These are phyloP conservation scores for Talaromyces proteolyticus DNA, from an alignment of 495 filamentous ascomycete species.

Conservation along the genomic window DNA sequence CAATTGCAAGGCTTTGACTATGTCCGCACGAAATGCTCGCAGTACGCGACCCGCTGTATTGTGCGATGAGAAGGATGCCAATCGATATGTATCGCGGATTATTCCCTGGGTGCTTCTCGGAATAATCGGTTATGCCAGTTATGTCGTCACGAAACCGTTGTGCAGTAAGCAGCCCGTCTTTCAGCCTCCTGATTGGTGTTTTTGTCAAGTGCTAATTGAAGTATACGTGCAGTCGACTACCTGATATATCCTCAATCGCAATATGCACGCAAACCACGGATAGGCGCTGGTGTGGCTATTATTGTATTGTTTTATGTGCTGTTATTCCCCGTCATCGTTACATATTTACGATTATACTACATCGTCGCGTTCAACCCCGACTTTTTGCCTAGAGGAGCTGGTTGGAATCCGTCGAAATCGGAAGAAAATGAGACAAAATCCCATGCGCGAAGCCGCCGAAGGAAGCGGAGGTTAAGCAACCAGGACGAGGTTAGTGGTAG, in stretches of 20 bases:
- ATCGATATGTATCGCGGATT: slow-evolving; percentile 45
- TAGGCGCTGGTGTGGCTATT: slow-evolving; percentile 58
- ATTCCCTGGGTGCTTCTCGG: slow-evolving; percentile 56
- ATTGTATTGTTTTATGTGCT: slow-evolving; percentile 66
- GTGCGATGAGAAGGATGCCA: slow-evolving; percentile 37
- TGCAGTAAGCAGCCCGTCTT: slow-evolving; percentile 48
- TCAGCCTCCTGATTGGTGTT: too few relatives aligned
- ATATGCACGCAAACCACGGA: slow-evolving; percentile 29
- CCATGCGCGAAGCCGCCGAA: slow-evolving; percentile 11
- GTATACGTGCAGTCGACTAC: slow-evolving; percentile 48
- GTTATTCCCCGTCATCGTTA: slow-evolving; percentile 55
- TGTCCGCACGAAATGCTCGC: slow-evolving; percentile 2
- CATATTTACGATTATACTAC: slow-evolving; percentile 63
- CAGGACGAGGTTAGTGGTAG: too few relatives aligned
- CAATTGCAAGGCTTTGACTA: neutral
- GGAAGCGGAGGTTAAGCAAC: too few relatives aligned
- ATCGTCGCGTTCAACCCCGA: slow-evolving; percentile 63
- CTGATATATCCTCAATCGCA: slow-evolving; percentile 48
- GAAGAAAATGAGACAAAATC: slow-evolving; percentile 12
- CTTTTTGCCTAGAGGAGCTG: slow-evolving; percentile 56
- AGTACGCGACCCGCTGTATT: neutral
- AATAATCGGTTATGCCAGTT: slow-evolving; percentile 55
- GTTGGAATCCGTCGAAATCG: slow-evolving; percentile 20
- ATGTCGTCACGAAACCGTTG: slow-evolving; percentile 52
- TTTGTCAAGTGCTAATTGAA: neutral